Evolutionary conservation across 2,329 filamentous ascomycete species (phyloP).

Genomic region (Meredithiella fracta): DNA sequence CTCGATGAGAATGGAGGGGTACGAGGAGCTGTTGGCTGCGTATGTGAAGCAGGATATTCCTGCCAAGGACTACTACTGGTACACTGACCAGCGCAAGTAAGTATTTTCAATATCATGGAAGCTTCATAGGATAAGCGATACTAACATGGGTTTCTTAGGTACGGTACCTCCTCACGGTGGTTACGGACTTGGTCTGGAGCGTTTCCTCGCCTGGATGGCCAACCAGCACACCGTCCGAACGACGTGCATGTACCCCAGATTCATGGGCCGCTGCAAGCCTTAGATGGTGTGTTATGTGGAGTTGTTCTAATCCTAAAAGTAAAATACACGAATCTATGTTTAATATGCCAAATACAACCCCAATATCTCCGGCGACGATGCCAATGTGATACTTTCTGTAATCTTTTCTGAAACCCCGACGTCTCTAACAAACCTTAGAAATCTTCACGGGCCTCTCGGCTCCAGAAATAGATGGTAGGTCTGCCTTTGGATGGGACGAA

Average conservation of each 20-base stretch:
- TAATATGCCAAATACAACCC: background rate
- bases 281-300: conserved; percentile 23
- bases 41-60: conserved; percentile 79
- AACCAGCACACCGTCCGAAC: conserved; percentile 49
- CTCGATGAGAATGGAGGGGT: conserved; percentile 87
- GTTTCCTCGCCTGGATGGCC: conserved; percentile 47
- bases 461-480: background rate
- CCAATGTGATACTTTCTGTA: background rate
- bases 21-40: conserved; percentile 74
- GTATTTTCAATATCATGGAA: conserved; percentile 19
- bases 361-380: no score
- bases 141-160: conserved; percentile 32
- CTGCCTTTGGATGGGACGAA: background rate
- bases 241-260: conserved; percentile 62
- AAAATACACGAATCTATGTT: background rate
- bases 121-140: conserved; percentile 1
- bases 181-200: conserved; percentile 82
- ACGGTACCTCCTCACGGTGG: conserved; percentile 87
- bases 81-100: conserved; percentile 90
- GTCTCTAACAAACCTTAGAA: no score
- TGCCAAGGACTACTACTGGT: conserved; percentile 87
- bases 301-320: background rate
- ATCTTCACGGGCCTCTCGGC: no score
- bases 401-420: background rate
- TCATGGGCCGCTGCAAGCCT: conserved; percentile 67